Base-by-base conservation (phyloP, 345 rosid genomes). In the Reutealis trisperma region DNA sequence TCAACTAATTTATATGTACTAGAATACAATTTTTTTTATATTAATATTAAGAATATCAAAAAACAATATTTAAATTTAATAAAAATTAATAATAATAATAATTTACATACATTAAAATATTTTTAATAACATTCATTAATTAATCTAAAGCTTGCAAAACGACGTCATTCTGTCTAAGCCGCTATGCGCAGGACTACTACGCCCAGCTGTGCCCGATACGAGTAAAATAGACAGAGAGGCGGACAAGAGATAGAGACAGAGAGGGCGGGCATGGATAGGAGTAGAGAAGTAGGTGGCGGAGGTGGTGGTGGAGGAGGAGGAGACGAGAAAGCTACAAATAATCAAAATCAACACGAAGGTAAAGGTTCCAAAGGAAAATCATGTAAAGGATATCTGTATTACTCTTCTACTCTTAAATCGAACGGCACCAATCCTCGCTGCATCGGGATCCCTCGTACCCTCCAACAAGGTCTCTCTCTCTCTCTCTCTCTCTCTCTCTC, bases 381-480 rank as follows among this genome's bases (percentile, higher is more conserved):
- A 24, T 92, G 97, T 78, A 88, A 81, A 81, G 94, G 94, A 37
- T 87, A 81, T 80, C 80, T 87, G 24, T 88, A 84, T 78, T 88
- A 88, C 82, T 80, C 88, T 22, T 85, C 94, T 67, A 34, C 68
- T 70, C 94, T 90, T 85, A 84, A 88, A 87, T 86, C 93, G 69
- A 83, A 84, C 45, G 72, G 83, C 79, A 82, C 68, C 24, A 86
- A 84, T 66, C 97, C 97, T 84, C 90, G 91, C 49, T 90, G 93
- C 84, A 57, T 92, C 78, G 97, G 97, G 64, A 65, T 92, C 77
- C 90, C 91, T 71, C 87, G 89, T 57, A 64, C 90, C 73, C 93
- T 89, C 49, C 86, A 79, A 4, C 72, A 60, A 34, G 79, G 85
- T 82, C 13, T 19, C 45, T 37, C 3, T 75, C 59, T 54, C 21